Base-by-base conservation (phyloP, 2,329 filamentous ascomycete species). In the Ceratocystis huliohia region DNA sequence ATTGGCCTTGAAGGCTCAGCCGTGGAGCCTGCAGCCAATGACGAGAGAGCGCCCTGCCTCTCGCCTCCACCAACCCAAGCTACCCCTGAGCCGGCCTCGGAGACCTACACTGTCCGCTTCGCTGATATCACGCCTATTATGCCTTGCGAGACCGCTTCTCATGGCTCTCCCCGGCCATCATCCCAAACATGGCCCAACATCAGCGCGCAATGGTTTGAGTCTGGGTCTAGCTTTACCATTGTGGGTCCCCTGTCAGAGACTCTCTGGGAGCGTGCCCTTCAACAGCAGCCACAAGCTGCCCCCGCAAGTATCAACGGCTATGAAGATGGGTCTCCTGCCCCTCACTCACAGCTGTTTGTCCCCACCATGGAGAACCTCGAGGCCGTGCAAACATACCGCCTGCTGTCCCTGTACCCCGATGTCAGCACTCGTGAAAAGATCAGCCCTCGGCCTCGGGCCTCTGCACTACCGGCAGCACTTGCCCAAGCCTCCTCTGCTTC, bases 301-400 rank as follows among this genome's bases (percentile, higher is more conserved):
- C 45, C 3, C 46, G 8, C 28, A 13, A 44, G 8, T 25, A 46
- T 10, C 25, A 22, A 41, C 10, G 37, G 37, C 37, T 41, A 41
- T 15, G 37, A 41, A 41, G 1, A 41, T 4, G 37, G 37, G 13
- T 41, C 37, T 13, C 37, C 37, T 0, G 25, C 4, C 10, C 48
- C 48, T 0, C 15, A 10, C n/a, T 8, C 17, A 20, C 56, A 59
- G 28, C 20, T 41, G 2, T 62, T 62, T 15, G 66, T 63, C 5
- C 67, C 67, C 20, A 53, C 64, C 7, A 66, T 68, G 44, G 61
- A 63, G 5, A 66, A 68, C 17, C 59, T 68, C 15, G 67, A 68
- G 56, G 67, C 67, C 2, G 64, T 68, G 7, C 67, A 68, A 44
- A 66, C 62, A 37, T 68, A 68, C 44, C 67, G 67, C 13, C 28